These are phyloP conservation scores for Cadophora sp. DNA, from an alignment of 2,329 filamentous ascomycete genomes.

Conservation along the genomic window DNA sequence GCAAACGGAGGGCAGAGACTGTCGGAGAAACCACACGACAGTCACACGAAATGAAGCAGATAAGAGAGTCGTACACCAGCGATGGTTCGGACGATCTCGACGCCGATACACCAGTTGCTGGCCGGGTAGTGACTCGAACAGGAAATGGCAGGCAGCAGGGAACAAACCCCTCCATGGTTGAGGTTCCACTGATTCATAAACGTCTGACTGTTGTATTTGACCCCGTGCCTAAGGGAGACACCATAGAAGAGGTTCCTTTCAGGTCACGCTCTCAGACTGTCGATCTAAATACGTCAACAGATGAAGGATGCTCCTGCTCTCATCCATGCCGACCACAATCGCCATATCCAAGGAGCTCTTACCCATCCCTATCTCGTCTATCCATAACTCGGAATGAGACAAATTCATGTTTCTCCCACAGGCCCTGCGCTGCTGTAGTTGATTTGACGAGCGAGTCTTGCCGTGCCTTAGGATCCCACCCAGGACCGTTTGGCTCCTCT, in stretches of 20 bases:
- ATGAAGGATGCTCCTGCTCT: constrained; percentile 13
- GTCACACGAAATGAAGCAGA: neutral
- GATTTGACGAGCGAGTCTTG: neutral
- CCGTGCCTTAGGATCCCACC: neutral
- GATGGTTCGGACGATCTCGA: constrained; percentile 7
- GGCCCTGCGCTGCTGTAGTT: neutral
- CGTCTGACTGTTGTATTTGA: constrained; percentile 9
- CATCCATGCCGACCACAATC: constrained; percentile 16
- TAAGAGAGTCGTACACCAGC: neutral
- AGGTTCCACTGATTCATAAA: neutral
- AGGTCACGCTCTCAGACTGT: constrained; percentile 19
- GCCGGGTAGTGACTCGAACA: neutral
- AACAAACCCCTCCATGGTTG: neutral
- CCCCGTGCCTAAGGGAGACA: neutral
- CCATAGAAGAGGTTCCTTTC: neutral
- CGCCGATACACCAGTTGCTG: neutral
- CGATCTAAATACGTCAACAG: constrained; percentile 17
- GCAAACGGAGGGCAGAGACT: constrained; percentile 18
- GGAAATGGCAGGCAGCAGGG: neutral
- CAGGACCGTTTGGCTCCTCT: neutral
- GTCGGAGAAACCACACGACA: neutral
- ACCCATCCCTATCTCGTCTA: constrained; percentile 21
- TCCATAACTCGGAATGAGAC: constrained; percentile 8
- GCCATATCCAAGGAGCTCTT: constrained; percentile 33
- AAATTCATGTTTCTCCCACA: constrained; percentile 20